Base-by-base conservation (phyloP, 257 asterid genomes). In the Voacanga thouarsii region DNA sequence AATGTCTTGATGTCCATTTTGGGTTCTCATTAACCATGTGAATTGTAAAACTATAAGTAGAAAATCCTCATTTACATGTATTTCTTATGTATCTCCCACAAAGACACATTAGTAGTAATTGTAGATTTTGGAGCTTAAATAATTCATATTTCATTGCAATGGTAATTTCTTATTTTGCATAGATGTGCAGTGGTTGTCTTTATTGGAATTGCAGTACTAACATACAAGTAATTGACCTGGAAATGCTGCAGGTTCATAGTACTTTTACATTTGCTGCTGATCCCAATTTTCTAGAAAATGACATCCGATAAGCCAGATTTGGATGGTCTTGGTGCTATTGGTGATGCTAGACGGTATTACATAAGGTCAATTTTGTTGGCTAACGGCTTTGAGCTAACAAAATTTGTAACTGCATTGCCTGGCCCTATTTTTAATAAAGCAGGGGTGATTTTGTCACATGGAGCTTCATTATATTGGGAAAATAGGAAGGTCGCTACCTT, bases 401-500 rank as follows among this genome's bases (percentile, higher is more conserved):
- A 81, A 85, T 61, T 81, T 7, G 90, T 80, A 41, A 26, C 67
- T 37, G 89, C 89, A 44, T n/a, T 75, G 63, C 83, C 76, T 15
- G 79, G 80, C 11, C 84, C 85, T 30, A 79, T 80, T 12, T 80
- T 59, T 55, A 83, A 87, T 79, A 75, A 85, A 79, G 59, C 84
- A 1, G 89, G 90, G 33, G 87, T 87, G 9, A 65, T 83, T 57
- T 30, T 85, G 43, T 83, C 89, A 7, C 80, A 86, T 39, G 83
- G 88, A 30, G 90, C 90, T 72, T 77, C 83, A 23, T 50, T 87
- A 9, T 63, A 57, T 1, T 85, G 90, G 90, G 87, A 77, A 60
- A 89, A 87, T 21, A 87, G 86, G n/a, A 85, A 74, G 77, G 73
- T 83, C 4, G 96, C 88, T 10, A 91, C 89, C 39, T 89, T 92